Evolutionary conservation across 2,329 filamentous ascomycete species (phyloP).

Genomic region (Zasmidium angulare): DNA sequence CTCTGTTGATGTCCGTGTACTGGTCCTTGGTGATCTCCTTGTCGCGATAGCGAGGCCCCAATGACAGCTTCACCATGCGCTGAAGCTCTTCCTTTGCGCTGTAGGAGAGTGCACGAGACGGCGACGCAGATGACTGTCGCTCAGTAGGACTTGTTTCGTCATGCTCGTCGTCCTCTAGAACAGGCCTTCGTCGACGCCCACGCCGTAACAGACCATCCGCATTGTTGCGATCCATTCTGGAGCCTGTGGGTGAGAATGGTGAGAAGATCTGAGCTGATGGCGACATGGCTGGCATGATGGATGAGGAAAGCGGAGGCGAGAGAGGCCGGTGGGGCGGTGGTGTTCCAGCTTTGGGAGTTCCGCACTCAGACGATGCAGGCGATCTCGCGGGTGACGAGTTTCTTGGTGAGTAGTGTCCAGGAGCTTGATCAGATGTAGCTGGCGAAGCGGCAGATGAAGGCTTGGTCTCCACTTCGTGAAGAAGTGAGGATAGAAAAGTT

Average conservation of each 20-base stretch:
- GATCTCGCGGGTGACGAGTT: slow-evolving; percentile 67
- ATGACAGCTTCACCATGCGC: slow-evolving; percentile 77
- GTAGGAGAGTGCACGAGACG: slow-evolving; percentile 61
- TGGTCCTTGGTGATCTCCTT: slow-evolving; percentile 81
- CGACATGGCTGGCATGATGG: slow-evolving; percentile 71
- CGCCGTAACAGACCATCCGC: slow-evolving; percentile 10
- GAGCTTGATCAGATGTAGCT: slow-evolving; percentile 31
- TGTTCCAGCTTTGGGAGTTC: slow-evolving; percentile 67
- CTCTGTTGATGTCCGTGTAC: slow-evolving; percentile 88
- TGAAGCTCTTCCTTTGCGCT: slow-evolving; percentile 87
- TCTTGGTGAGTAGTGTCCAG: slow-evolving; percentile 39
- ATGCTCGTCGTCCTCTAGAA: slow-evolving; percentile 25
- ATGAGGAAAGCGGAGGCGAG: slow-evolving; percentile 68
- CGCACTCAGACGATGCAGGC: slow-evolving; percentile 62
- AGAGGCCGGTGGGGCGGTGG: slow-evolving; percentile 68
- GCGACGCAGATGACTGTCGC: slow-evolving; percentile 30
- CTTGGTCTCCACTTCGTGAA: slow-evolving; percentile 78
- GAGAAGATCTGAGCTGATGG: slow-evolving; percentile 66
- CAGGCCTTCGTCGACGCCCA: slow-evolving; percentile 22
- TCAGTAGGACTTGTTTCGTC: slow-evolving; percentile 25
- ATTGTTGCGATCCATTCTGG: slow-evolving; percentile 17
- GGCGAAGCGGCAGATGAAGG: slow-evolving; percentile 37
- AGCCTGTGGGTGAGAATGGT: slow-evolving; percentile 55
- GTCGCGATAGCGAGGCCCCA: slow-evolving; percentile 80
- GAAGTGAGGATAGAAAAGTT: slow-evolving; percentile 80